A percentile compares a stretch with the other conserved stretches of the same genome.
Conservation (phyloP, 192 early-diverging fungal species). For the Coemansia sp. region DNA sequence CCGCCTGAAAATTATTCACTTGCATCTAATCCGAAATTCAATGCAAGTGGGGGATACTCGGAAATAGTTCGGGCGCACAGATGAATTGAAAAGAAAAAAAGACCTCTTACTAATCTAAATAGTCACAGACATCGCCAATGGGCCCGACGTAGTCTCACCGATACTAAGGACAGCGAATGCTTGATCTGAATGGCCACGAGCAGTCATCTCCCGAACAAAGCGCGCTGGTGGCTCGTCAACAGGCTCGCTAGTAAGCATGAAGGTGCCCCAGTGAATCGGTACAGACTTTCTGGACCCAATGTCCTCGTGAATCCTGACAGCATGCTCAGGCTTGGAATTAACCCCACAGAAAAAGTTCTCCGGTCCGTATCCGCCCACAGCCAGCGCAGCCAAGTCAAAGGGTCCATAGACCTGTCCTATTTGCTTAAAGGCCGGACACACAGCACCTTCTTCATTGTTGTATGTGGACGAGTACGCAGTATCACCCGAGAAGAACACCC, state of each 20-base stretch:
- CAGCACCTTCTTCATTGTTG: constrained; percentile 57
- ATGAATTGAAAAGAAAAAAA: no score
- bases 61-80: neutral
- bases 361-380: constrained; percentile 85
- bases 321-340: constrained; percentile 79
- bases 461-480: constrained; percentile 77
- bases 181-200: constrained; percentile 53
- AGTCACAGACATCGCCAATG: neutral
- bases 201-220: constrained; percentile 59
- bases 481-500: constrained; percentile 62
- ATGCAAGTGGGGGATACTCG: no score
- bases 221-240: constrained; percentile 70
- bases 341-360: constrained; percentile 68
- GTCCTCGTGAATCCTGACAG: constrained; percentile 78
- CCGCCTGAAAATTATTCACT: no score
- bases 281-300: constrained; percentile 65
- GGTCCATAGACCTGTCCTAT: constrained; percentile 76
- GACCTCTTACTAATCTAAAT: neutral
- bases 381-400: constrained; percentile 75
- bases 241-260: constrained; percentile 72
- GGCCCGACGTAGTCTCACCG: constrained; percentile 39
- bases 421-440: constrained; percentile 84
- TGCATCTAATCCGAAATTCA: no score
- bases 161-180: constrained; percentile 58
- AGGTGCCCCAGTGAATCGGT: constrained; percentile 91